Evolutionary conservation across 768 basidiomycete genomes (phyloP), one percentile per base, ranked within the genome.

Genomic region (Tulasnella sp.): DNA sequence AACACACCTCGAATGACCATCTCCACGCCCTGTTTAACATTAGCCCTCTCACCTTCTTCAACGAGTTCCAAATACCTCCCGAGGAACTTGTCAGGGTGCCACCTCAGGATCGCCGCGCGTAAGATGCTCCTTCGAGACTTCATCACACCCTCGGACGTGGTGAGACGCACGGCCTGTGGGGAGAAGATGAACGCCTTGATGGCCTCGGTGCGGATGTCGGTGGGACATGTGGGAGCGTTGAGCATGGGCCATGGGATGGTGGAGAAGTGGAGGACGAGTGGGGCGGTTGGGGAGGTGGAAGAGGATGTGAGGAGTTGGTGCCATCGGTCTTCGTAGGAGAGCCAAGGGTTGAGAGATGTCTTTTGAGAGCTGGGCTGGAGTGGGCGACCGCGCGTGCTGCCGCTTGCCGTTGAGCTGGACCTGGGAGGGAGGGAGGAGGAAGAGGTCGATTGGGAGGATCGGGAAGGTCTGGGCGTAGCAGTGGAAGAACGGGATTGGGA

Each of bases 31-130:
- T 59, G 44, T 45, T 38, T 48, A 24, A 59, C 56, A 34, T 22
- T 31, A 17, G 21, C 46, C 30, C 30, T 27, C 4, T 59, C 56
- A 7, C 27, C 30, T 30, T 59, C 56, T 24, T 49, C 56, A 19
- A 59, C 56, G 44, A 30, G 31, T 2, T 19, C 56, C 49, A 59
- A 29, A 27, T 22, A 59, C 49, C 48, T 59, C 44, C 46, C 31
- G 12, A 50, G 17, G 56, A 59, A 59, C 44, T 49, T 50, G 41
- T 59, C 56, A 9, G 56, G 56, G 30, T 59, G 56, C 46, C 45
- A 59, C 27, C 22, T 27, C 22, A 58, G 30, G 2, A 58, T n/a
- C 2, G 56, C 56, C 25, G n/a, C 31, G 11, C 56, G 21, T 30
- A 58, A 38, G 12, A 48, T n/a, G 4, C 42, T 17, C 31, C 31